A percentile compares a stretch with the other conserved stretches of the same genome.
phyloP scores from a whole-genome alignment of 306 rosid species.

The Cicer pinnatifidum region DNA sequence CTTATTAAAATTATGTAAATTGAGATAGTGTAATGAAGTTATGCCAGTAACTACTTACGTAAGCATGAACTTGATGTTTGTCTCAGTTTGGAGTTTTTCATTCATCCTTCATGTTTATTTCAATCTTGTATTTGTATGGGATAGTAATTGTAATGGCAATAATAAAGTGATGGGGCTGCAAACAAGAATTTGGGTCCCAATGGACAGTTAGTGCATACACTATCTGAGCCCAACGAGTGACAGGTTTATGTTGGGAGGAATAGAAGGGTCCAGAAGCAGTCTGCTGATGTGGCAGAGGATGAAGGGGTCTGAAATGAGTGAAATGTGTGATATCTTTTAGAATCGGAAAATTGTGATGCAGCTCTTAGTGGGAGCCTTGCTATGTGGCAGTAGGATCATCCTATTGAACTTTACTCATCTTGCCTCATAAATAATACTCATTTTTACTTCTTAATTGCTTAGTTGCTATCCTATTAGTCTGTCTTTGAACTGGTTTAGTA shows the following conservation, averaged over 20 bases:
- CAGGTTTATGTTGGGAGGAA: background rate
- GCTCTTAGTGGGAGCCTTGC: no score
- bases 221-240: background rate
- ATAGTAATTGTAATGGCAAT: background rate
- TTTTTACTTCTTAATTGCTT: no score
- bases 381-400: no score
- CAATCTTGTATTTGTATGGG: background rate
- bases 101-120: background rate
- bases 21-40: conserved; percentile 9
- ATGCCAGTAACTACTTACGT: conserved; percentile 16
- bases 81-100: conserved; percentile 20
- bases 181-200: background rate
- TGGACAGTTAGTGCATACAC: background rate
- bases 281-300: background rate
- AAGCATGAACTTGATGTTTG: conserved; percentile 3
- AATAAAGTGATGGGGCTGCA: background rate
- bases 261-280: background rate
- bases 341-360: no score
- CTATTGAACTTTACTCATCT: no score
- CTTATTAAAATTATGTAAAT: conserved; percentile 2
- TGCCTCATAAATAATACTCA: no score
- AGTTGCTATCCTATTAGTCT: background rate
- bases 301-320: background rate
- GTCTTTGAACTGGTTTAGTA: background rate
- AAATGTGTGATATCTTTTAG: no score